Base-by-base conservation (phyloP, 2,329 filamentous ascomycete genomes). In the Colletotrichum cereale region DNA sequence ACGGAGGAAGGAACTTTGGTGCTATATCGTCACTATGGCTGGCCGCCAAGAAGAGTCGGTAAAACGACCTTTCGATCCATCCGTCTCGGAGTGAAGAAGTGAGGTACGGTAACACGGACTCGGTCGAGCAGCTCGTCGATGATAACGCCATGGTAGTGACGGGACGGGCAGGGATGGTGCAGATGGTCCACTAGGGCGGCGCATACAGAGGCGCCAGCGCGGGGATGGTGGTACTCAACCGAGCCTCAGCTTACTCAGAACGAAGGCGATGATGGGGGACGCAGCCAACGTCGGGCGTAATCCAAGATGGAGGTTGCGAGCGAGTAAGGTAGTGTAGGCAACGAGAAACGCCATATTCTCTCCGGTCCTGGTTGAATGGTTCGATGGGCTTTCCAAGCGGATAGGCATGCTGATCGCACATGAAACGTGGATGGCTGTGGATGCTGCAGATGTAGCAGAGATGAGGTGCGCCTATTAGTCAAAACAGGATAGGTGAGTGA, bases 241-340 rank as follows among this genome's bases (percentile, higher is more conserved):
- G 58, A 70, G 62, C 55, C 67, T 61, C 62, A 61, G 67, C 67
- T 67, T 67, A 67, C 62, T 67, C 67, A 67, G 47, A 38, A 56
- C 38, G 40, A 40, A 44, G 29, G 44, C 24, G 47, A 31, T n/a
- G 34, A 62, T 31, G 34, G 36, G 36, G 38, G 24, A 66, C 21
- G 40, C 42, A 57, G 44, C 44, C 65, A 62, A 68, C 61, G 36
- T 68, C 57, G 64, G 50, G 64, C 50, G 60, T 38, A 21, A 21
- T 34, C 24, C 40, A 44, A 47, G 18, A 34, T 12, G 56, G 57
- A 44, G 57, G 42, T 36, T 26, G 24, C 18, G 52, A 48, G 53
- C 12, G 26, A 38, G n/a, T 12, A 31, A 47, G 26, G 40, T 18
- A 21, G 29, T 21, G 7, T 34, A 31, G 29, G 62, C 18, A n/a